Evolutionary conservation across 2,329 filamentous ascomycete species (phyloP), one percentile per base, ranked within the genome.

Genomic region (Leptographium lundbergii): DNA sequence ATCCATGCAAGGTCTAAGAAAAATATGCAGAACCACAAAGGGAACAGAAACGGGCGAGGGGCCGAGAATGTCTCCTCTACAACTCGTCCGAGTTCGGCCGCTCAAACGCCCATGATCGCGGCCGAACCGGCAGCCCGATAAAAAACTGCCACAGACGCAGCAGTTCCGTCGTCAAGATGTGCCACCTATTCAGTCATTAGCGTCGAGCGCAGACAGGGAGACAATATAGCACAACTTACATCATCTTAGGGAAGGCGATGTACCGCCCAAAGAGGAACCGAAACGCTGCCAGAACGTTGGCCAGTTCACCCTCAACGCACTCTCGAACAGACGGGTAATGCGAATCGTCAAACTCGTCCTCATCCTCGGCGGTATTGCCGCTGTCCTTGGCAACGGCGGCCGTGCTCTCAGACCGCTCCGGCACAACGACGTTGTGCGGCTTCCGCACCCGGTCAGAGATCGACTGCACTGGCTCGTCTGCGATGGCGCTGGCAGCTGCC

Each of bases 221-320:
- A 14, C 53, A 59, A 61, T 51, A 13, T 51, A 17, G 27, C 45
- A 22, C 47, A 61, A 83, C 88, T 83, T 79, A 94, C 88, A 88
- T 59, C 62, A 79, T 80, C 53, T 72, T 76, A 0, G 91, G 91
- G 54, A 91, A 75, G 25, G 77, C 73, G 6, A 84, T 58, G 89
- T 90, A 99, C 61, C 81, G 81, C 63, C 71, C 77, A 10, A 94
- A 27, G 2, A 97, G 84, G 65, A 85, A 82, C 65, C 81, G 79
- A 54, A 82, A 76, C 0, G 84, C 85, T 60, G 77, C 76, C 67
- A 77, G 81, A 14, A 96, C 78, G 19, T 84, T 73, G 6, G 73
- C 70, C 34, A 86, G 70, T 71, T 97, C 92, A 0, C 78, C 71
- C 64, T 76, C 74, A 62, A 92, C 76, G 7, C 77, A 73, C 25